A percentile compares a stretch with the other conserved stretches of the same genome.
Evolutionary conservation across 345 rosid species (phyloP).

Genomic region (Bruguiera parviflora): DNA sequence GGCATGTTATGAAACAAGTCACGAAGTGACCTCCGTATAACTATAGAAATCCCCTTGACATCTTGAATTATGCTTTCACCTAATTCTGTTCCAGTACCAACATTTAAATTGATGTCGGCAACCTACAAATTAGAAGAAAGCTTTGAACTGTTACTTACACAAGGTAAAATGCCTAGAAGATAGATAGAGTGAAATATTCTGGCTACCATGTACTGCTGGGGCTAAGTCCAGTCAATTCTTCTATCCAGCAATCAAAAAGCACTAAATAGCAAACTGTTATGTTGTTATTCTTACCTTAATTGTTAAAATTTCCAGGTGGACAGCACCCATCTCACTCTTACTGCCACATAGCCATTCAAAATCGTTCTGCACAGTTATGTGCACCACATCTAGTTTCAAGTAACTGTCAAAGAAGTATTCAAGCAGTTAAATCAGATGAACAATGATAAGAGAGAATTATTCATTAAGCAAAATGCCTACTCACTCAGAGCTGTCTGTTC

Average conservation of each 20-base stretch:
- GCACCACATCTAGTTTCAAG: slow-evolving; percentile 93
- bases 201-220: too few species aligned
- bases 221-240: background rate
- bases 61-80: slow-evolving; percentile 92
- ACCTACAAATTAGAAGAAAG: slow-evolving; percentile 40
- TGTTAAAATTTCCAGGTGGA: slow-evolving; percentile 76
- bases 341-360: slow-evolving; percentile 81
- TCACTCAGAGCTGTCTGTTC: slow-evolving; percentile 85
- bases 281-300: slow-evolving; percentile 60
- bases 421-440: background rate
- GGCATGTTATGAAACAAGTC: slow-evolving; percentile 89
- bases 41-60: slow-evolving; percentile 86
- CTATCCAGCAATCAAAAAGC: slow-evolving; percentile 6
- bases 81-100: slow-evolving; percentile 66
- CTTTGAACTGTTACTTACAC: background rate
- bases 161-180: slow-evolving; percentile 1
- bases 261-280: background rate
- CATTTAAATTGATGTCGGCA: slow-evolving; percentile 90
- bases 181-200: background rate
- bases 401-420: slow-evolving; percentile 48
- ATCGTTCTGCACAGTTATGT: slow-evolving; percentile 76
- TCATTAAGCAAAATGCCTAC: slow-evolving; percentile 30
- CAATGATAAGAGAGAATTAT: background rate
- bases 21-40: slow-evolving; percentile 74
- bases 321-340: slow-evolving; percentile 71